Evolutionary conservation across 306 rosid genomes (phyloP), one percentile per base, ranked within the genome.

Genomic region (Casuarina glauca): DNA sequence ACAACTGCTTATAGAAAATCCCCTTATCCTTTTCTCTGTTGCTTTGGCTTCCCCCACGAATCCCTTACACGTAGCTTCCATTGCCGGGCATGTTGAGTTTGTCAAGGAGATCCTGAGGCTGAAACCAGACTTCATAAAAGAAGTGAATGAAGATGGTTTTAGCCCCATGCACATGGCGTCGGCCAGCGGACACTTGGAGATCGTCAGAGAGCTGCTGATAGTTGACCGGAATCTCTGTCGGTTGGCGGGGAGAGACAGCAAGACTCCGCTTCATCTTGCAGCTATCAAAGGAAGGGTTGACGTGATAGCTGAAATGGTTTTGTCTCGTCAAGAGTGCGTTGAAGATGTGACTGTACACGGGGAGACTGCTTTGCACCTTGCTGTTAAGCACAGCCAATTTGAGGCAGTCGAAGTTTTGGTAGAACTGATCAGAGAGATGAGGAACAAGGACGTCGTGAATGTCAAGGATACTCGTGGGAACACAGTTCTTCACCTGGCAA

Each of bases 241-340:
- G 48, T 12, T 75, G 9, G 43, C 45, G 36, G 86, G 83, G 66
- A 83, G 74, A 48, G 70, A 75, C 20, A 45, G 45, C 12, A 74
- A 78, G 83, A 83, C 81, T 67, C 81, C 83, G 39, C 83, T 83
- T 75, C 86, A 83, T 48, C 72, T 49, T 53, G 86, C 83, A 54
- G 86, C 83, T 1, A 66, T 76, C 10, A 79, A 62, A 62, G 86
- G 86, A 6, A 58, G 81, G 75, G 54, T 9, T 2, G 83, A 83
- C 44, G 39, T 83, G 7, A 55, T 79, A 4, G 16, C 44, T 70
- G 83, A 83, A 26, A 70, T 83, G 64, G 46, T 83, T 4, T 9
- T 71, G 74, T 68, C 80, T 54, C 79, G 80, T 54, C 86, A 83
- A 3, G 83, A 79, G 66, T 51, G 83, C 39, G 10, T 79, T 51